Evolutionary conservation across 78 protist species (phyloP).

Genomic region (Anaeramoeba ignava): DNA sequence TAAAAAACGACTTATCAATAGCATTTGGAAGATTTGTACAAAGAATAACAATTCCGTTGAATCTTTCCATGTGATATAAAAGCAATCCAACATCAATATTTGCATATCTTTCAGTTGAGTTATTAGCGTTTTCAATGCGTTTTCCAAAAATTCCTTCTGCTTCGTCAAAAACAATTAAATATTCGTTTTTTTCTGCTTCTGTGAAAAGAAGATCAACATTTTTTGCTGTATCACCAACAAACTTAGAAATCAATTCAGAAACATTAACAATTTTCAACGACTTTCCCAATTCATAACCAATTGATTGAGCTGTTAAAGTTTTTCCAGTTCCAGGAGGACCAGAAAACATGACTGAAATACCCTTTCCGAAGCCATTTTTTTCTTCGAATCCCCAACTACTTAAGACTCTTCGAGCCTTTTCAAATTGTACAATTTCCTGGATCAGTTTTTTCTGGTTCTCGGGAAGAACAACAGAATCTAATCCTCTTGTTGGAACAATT

Average conservation of each 20-base stretch:
- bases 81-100: slow-evolving; percentile 14
- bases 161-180: slow-evolving; percentile 36
- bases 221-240: slow-evolving; percentile 26
- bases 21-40: neutral
- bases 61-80: slow-evolving; percentile 35
- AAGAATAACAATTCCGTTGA: slow-evolving; percentile 31
- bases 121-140: neutral
- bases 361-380: slow-evolving; percentile 19
- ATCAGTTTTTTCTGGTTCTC: neutral
- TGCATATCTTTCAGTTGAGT: slow-evolving; percentile 17
- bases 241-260: slow-evolving; percentile 22
- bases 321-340: slow-evolving; percentile 50
- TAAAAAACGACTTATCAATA: neutral
- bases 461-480: slow-evolving; percentile 23
- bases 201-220: slow-evolving; percentile 29
- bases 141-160: slow-evolving; percentile 30
- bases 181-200: slow-evolving; percentile 32
- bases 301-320: slow-evolving; percentile 35
- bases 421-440: slow-evolving; percentile 31
- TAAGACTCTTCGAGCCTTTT: slow-evolving; percentile 36
- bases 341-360: slow-evolving; percentile 22
- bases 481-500: slow-evolving; percentile 32
- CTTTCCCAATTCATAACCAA: slow-evolving; percentile 37
- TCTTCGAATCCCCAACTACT: slow-evolving; percentile 48
- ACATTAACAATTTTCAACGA: slow-evolving; percentile 25